Evolutionary conservation across 169 alveolate species (phyloP).

Genomic region (Plasmodium cynomolgi): DNA sequence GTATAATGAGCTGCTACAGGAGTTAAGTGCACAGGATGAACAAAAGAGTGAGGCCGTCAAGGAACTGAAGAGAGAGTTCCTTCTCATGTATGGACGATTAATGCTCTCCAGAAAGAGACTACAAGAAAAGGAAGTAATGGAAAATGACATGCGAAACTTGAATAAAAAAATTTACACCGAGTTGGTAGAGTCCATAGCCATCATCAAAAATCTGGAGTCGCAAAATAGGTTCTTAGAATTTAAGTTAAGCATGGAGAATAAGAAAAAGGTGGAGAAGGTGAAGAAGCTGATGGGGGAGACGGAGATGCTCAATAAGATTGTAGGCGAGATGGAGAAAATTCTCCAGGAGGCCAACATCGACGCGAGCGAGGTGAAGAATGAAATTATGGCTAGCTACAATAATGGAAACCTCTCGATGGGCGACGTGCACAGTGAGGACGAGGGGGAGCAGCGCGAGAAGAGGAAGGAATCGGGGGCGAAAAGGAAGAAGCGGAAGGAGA

Average conservation of each 20-base stretch:
- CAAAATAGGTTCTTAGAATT: slow-evolving; percentile 63
- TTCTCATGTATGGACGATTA: slow-evolving; percentile 80
- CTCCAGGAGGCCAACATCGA: slow-evolving; percentile 48
- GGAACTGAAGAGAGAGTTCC: slow-evolving; percentile 80
- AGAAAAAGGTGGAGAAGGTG: slow-evolving; percentile 42
- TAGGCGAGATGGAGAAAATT: slow-evolving; percentile 39
- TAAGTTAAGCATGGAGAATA: slow-evolving; percentile 60
- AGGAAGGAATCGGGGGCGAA: neutral
- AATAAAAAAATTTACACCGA: slow-evolving; percentile 79
- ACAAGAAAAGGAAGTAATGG: slow-evolving; percentile 83
- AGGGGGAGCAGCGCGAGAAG: slow-evolving; percentile 6
- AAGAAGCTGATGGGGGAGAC: slow-evolving; percentile 26
- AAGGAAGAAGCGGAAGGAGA: slow-evolving; percentile 5
- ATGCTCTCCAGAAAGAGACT: slow-evolving; percentile 74
- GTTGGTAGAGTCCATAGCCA: slow-evolving; percentile 78
- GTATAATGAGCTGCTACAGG: slow-evolving; percentile 65
- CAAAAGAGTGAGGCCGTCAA: slow-evolving; percentile 29
- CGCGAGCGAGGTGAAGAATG: slow-evolving; percentile 34
- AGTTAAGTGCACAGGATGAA: slow-evolving; percentile 24
- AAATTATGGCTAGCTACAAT: slow-evolving; percentile 60
- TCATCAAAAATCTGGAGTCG: slow-evolving; percentile 69
- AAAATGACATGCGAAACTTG: slow-evolving; percentile 78
- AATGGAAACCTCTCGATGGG: neutral
- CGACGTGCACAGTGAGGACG: slow-evolving; percentile 56
- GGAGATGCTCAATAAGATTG: slow-evolving; percentile 1